Base-by-base conservation (phyloP, 2,329 filamentous ascomycete genomes). In the Tolypocladium tropicale region DNA sequence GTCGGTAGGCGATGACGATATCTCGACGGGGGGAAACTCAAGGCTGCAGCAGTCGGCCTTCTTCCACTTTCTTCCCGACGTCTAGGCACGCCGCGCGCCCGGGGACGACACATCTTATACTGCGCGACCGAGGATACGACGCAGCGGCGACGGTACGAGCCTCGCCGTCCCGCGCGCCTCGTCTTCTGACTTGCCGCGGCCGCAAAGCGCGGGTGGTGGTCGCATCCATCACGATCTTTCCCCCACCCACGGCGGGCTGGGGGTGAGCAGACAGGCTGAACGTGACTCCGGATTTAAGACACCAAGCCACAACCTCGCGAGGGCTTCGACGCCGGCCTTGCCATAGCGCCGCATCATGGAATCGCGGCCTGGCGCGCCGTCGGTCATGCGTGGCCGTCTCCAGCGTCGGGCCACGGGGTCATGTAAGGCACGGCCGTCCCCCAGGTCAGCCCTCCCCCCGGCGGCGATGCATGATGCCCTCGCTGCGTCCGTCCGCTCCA, bases 281-380 rank as follows among this genome's bases (percentile, higher is more conserved):
- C 70, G 70, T 72, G 70, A 72, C 70, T 70, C 56, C 60, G 59
- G 56, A 63, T 63, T 61, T 64, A 64, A 72, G 70, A 72, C 70
- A 72, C 65, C 64, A 65, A 65, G 65, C 58, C 63, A 56, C 60
- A 63, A 62, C 59, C 58, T 65, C 58, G 61, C 60, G 56, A n/a
- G n/a, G n/a, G n/a, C n/a, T 59, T 64, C 54, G 56, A 59, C 58
- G 56, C 59, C 54, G 54, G 57, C 59, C 58, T 57, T 57, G 43
- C 62, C 62, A 63, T 68, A 63, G 62, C 60, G 61, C 59, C 62
- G 57, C 62, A 64, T 65, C 63, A 63, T 64, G 59, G 53, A 62
- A 65, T 68, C 64, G 64, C 53, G 55, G 52, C 53, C 54, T 61
- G 58, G 53, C 55, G 54, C 41, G 52, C 21, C 25, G 43, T 18